Evolutionary conservation across 2,329 filamentous ascomycete species (phyloP), one percentile per base, ranked within the genome.

Genomic region (Lachnellula arida): DNA sequence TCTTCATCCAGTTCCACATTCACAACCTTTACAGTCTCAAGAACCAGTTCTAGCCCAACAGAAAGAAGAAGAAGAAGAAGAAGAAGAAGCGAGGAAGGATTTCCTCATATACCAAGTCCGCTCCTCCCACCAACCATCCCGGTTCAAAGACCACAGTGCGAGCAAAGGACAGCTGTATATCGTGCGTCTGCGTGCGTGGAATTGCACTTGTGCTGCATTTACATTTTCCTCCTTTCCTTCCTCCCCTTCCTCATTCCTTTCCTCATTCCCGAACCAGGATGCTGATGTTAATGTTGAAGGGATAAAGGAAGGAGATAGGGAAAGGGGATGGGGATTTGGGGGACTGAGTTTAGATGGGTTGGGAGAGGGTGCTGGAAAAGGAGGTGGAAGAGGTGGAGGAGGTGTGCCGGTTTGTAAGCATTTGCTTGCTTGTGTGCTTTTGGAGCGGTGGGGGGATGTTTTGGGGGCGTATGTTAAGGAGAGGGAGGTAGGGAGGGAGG

Each of bases 131-230:
- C 42, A 44, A 9, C 15, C 2, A 7, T 44, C 42, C 17, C n/a
- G 42, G 42, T 44, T 44, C 8, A 44, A 22, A 19, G 42, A 44
- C 17, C 11, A 12, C 11, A 6, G 42, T 44, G 42, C 44, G 19
- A 7, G 15, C 4, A 19, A 19, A 8, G 34, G 44, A 34, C 57
- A 48, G 39, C 67, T 68, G 50, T 95, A 97, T 72, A 77, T 89
- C 64, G 88, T 97, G 15, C 82, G 86, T 9, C 78, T 92, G 1
- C 65, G 71, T 1, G 83, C 87, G 1, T 97, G 94, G 94, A 91
- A 88, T 71, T 99, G 94, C 72, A 89, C 84, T 1, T 99, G 94
- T 74, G 87, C 91, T 3, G 86, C 85, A 1, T 97, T 97, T 71
- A 80, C 87, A 0, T 86, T 95, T n/a, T n/a, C n/a, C n/a, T n/a